A percentile compares a stretch with the other conserved stretches of the same genome.
Conservation (phyloP, 2,329 filamentous ascomycete species). For the Rutstroemia sp. region DNA sequence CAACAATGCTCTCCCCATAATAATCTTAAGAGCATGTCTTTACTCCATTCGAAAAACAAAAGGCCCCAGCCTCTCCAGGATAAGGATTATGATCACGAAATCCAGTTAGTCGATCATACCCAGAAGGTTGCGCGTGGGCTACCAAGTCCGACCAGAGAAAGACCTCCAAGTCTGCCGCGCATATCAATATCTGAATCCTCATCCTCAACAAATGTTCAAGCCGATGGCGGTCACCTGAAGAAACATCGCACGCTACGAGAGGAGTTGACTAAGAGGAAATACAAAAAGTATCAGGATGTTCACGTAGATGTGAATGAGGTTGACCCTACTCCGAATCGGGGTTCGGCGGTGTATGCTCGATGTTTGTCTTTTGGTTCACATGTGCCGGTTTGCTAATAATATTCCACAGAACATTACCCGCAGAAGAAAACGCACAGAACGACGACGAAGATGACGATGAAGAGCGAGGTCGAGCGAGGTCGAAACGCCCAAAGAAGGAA, state of each 20-base stretch:
- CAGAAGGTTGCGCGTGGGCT: slow-evolving; percentile 1
- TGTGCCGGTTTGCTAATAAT: not conserved
- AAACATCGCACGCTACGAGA: slow-evolving; percentile 21
- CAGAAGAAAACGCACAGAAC: not conserved
- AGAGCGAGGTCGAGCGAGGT: slow-evolving; percentile 15
- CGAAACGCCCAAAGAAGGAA: not conserved
- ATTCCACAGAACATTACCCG: not conserved
- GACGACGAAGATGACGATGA: slow-evolving; percentile 1
- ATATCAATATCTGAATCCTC: slow-evolving; percentile 18
- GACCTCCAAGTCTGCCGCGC: not conserved
- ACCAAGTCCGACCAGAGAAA: not conserved
- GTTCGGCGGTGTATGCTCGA: not conserved
- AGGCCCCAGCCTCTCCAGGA: slow-evolving; percentile 47
- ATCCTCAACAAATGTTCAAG: slow-evolving; percentile 16
- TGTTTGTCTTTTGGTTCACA: not conserved
- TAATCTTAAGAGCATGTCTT: slow-evolving; percentile 4
- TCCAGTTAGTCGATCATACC: slow-evolving; percentile 53
- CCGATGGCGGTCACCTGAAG: slow-evolving; percentile 16
- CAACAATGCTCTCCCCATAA: slow-evolving; percentile 6
- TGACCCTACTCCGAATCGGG: not conserved
- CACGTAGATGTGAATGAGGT: slow-evolving; percentile 22
- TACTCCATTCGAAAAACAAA: slow-evolving; percentile 6
- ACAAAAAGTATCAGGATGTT: slow-evolving; percentile 31
- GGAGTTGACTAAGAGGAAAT: slow-evolving; percentile 24
- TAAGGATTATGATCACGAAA: slow-evolving; percentile 63